phyloP scores from a whole-genome alignment of 129 eudicot species.

The Gnaphalium uliginosum region DNA sequence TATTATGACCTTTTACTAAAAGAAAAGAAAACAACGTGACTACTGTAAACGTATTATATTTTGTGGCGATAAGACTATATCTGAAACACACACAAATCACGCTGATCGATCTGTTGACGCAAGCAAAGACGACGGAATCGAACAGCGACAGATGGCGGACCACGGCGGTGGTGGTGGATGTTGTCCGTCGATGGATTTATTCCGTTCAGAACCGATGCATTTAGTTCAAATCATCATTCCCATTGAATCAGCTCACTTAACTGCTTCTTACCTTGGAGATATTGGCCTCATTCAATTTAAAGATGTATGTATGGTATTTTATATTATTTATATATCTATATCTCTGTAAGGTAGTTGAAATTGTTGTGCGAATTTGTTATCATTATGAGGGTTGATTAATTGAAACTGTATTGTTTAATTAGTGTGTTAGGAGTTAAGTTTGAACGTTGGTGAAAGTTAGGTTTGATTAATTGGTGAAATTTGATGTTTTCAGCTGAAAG shows the following conservation, averaged over 20 bases:
- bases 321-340: background rate
- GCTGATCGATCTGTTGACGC: too few relatives aligned
- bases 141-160: constrained; percentile 2
- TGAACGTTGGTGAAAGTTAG: constrained; percentile 1
- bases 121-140: too few relatives aligned
- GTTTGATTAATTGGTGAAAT: background rate
- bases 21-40: too few relatives aligned
- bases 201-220: constrained; percentile 97
- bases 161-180: constrained; percentile 62
- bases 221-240: constrained; percentile 89
- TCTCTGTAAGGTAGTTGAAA: too few relatives aligned
- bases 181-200: constrained; percentile 94
- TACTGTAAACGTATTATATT: too few relatives aligned
- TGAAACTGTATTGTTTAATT: background rate
- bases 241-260: constrained; percentile 78
- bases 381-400: background rate
- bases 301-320: constrained; percentile 46
- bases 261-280: constrained; percentile 88
- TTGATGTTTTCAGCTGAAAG: background rate
- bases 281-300: constrained; percentile 89
- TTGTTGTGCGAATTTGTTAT: too few relatives aligned
- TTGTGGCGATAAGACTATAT: too few relatives aligned
- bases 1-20: too few relatives aligned
- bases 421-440: constrained; percentile 19
- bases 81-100: too few relatives aligned